Base-by-base conservation (phyloP, 768 basidiomycete species). In the Russula virescens region DNA sequence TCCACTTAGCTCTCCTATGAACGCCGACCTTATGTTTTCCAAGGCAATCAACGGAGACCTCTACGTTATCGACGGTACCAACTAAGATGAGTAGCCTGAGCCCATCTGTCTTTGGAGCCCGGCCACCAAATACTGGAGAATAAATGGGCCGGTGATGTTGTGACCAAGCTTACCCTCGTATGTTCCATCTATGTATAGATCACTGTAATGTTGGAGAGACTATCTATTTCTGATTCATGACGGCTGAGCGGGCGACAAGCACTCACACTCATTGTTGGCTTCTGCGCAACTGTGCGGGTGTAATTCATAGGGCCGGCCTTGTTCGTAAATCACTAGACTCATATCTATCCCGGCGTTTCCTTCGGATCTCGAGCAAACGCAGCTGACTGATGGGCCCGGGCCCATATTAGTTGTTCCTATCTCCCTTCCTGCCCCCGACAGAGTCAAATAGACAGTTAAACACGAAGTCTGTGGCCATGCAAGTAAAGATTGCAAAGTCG, bases 51-150 rank as follows among this genome's bases (percentile, higher is more conserved):
- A 86, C 69, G 84, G 84, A 13, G 78, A 81, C 25, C 65, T 85
- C 35, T 86, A 84, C 69, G 69, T 85, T 62, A 79, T 85, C 55
- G 83, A 86, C 68, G 81, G 81, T 47, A 76, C 82, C 9, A 75
- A 84, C 52, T 68, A 66, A 61, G 52, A 70, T 46, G 71, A 73
- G 43, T 74, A 69, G 66, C 13, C 23, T 3, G 10, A 28, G 50
- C 50, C 5, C 49, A n/a, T 50, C 48, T 38, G 16, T 28, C 28
- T 18, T 25, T 47, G 34, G 4, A 13, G 5, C 60, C 31, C 11
- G 26, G 21, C 57, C 16, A 21, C 10, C 21, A 2, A 34, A 14
- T 49, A n/a, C 38, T 18, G 25, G n/a, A 50, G 28, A n/a, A 38
- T 38, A 11, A 38, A 38, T 14, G 38, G 38, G 38, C 38, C 38